Conservation (phyloP, 805 yeast species). For the Blastobotrys chiropterorum region DNA sequence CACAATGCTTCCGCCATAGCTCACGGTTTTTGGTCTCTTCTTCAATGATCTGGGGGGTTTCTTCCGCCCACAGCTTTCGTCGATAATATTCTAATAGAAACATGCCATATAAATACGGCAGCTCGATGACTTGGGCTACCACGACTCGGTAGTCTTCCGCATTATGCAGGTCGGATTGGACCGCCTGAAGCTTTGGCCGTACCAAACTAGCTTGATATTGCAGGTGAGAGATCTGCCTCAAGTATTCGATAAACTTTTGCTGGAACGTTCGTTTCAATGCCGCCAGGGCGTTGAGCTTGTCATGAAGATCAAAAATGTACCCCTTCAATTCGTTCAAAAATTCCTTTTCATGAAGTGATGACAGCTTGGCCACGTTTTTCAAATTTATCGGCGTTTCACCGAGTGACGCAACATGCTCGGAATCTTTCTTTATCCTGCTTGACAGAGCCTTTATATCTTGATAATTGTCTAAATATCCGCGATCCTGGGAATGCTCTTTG, state of each 20-base stretch:
- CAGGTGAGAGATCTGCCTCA: conserved; percentile 20
- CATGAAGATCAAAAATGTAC: conserved; percentile 20
- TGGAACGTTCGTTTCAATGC: conserved; percentile 6
- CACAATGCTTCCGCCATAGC: conserved; percentile 61
- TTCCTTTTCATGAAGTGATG: conserved; percentile 25
- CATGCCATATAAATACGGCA: conserved; percentile 35
- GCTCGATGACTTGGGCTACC: conserved; percentile 30
- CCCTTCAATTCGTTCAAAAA: conserved; percentile 24
- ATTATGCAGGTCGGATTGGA: conserved; percentile 21
- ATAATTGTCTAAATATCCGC: conserved; percentile 15
- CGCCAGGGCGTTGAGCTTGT: conserved; percentile 10
- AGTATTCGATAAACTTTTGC: conserved; percentile 4
- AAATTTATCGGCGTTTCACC: conserved; percentile 16
- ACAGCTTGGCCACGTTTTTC: conserved; percentile 18
- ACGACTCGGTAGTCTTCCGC: conserved; percentile 26
- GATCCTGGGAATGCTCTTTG: not conserved
- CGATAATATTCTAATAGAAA: conserved; percentile 31
- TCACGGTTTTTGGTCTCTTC: conserved; percentile 50
- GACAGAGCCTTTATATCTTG: conserved; percentile 24
- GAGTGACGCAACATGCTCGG: conserved; percentile 20
- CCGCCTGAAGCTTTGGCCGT: conserved; percentile 22
- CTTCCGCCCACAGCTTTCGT: conserved; percentile 27
- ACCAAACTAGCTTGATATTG: conserved; percentile 27
- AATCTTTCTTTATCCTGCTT: conserved; percentile 21
- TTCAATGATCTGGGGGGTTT: conserved; percentile 32